Evolutionary conservation across 2,329 filamentous ascomycete species (phyloP).

Genomic region (Sporothrix pallida): DNA sequence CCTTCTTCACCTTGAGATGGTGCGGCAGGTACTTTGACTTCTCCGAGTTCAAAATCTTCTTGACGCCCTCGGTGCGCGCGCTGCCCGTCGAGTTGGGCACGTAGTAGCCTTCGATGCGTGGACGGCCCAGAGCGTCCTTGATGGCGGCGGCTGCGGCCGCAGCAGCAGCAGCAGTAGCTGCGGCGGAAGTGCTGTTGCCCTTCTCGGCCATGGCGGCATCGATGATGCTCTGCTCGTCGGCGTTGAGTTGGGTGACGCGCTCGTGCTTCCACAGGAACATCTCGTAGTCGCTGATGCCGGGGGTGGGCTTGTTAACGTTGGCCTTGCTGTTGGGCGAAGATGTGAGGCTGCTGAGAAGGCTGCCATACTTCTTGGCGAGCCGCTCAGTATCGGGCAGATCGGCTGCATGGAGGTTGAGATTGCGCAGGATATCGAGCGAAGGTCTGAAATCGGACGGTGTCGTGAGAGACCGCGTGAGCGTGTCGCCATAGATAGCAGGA

Average conservation of each 20-base stretch:
- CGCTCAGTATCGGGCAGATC: slow-evolving; percentile 58
- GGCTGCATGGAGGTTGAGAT: slow-evolving; percentile 50
- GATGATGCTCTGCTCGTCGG: slow-evolving; percentile 41
- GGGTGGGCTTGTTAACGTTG: slow-evolving; percentile 39
- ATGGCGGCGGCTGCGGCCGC: slow-evolving; percentile 39
- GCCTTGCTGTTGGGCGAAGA: background rate
- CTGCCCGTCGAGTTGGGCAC: slow-evolving; percentile 84
- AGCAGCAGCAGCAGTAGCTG: slow-evolving; percentile 37
- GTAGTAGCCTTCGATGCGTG: slow-evolving; percentile 70
- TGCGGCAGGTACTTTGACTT: slow-evolving; percentile 98
- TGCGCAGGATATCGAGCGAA: slow-evolving; percentile 54
- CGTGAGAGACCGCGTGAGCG: slow-evolving; percentile 53
- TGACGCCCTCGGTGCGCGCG: slow-evolving; percentile 89
- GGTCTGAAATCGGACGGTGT: slow-evolving; percentile 54
- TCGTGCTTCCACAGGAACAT: slow-evolving; percentile 64
- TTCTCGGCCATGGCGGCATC: slow-evolving; percentile 31
- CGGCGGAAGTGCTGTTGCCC: slow-evolving; percentile 36
- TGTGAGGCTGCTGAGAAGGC: background rate
- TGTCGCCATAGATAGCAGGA: slow-evolving; percentile 54
- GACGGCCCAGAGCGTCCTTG: slow-evolving; percentile 39
- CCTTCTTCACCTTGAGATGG: slow-evolving; percentile 93
- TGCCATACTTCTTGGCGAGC: slow-evolving; percentile 55
- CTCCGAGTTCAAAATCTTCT: slow-evolving; percentile 95
- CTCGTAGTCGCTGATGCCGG: slow-evolving; percentile 41
- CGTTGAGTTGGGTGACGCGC: slow-evolving; percentile 62